Percentiles rank a stretch among this genome's conserved stretches.
Evolutionary conservation across 2,329 filamentous ascomycete species (phyloP).

Genomic region (Coleophoma cylindrospora): DNA sequence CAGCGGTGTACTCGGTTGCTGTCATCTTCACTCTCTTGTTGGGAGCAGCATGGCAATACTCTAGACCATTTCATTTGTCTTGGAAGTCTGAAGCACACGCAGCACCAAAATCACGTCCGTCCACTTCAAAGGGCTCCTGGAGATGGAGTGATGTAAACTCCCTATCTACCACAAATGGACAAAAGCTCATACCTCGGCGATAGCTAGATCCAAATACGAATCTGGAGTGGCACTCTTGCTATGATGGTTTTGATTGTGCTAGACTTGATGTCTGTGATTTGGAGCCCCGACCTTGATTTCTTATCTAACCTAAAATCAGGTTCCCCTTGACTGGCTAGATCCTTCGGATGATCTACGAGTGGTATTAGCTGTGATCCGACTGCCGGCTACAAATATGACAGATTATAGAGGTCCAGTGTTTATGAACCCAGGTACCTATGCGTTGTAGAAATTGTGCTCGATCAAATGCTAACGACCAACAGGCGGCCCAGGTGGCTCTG

Average conservation of each 20-base stretch:
- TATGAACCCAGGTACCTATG: conserved; percentile 1
- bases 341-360: conserved; percentile 4
- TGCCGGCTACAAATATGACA: conserved; percentile 1
- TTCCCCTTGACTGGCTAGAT: conserved; percentile 8
- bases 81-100: too few species aligned
- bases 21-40: too few species aligned
- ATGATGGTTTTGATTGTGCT: conserved; percentile 8
- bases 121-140: too few species aligned
- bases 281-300: neutral
- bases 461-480: neutral
- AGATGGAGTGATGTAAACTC: too few species aligned
- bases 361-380: conserved; percentile 3
- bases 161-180: too few species aligned
- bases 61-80: too few species aligned
- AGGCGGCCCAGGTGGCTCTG: conserved; percentile 43
- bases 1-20: too few species aligned
- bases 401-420: conserved; percentile 4
- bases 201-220: neutral
- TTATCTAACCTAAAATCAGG: neutral
- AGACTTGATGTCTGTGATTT: conserved; percentile 7
- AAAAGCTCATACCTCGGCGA: too few species aligned
- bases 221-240: conserved; percentile 11
- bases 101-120: too few species aligned
- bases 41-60: too few species aligned
- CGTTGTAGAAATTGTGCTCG: neutral